These are phyloP conservation scores for Setaria viridis DNA, from an alignment of 202 grass and related monocot species.

Conservation along the genomic window DNA sequence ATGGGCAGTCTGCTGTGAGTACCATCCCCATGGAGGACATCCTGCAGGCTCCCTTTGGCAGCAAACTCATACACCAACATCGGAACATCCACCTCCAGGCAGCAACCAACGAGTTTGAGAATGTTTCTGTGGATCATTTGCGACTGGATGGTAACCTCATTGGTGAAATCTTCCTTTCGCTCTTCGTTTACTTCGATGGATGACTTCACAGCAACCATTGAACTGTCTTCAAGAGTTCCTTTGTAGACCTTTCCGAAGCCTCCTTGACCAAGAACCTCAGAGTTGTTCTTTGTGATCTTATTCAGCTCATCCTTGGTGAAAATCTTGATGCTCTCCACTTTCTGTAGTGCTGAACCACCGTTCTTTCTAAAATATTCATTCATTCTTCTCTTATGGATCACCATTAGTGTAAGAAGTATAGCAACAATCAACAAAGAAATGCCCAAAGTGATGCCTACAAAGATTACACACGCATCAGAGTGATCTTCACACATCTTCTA, in stretches of 20 bases:
- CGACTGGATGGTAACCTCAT: background rate
- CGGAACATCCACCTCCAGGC: background rate
- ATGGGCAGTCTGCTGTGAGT: background rate
- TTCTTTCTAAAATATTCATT: too few relatives aligned
- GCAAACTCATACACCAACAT: conserved; percentile 4
- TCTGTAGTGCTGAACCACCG: too few relatives aligned
- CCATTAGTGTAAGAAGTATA: background rate
- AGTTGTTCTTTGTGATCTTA: background rate
- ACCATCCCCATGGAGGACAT: background rate
- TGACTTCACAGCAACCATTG: background rate
- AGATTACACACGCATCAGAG: too few relatives aligned
- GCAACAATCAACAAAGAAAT: background rate
- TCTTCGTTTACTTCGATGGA: background rate
- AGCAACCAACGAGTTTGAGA: conserved; percentile 17
- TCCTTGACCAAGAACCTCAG: background rate
- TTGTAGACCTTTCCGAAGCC: background rate
- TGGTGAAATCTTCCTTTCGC: background rate
- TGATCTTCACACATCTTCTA: too few relatives aligned
- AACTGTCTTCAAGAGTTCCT: background rate
- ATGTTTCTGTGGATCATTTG: conserved; percentile 1
- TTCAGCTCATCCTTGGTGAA: background rate
- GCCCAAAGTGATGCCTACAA: background rate
- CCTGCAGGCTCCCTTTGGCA: conserved; percentile 1
- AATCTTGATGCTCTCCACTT: background rate
- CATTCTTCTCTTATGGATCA: background rate